Evolutionary conservation across 2,329 filamentous ascomycete species (phyloP), one percentile per base, ranked within the genome.

Genomic region (Ophiostoma quercus): DNA sequence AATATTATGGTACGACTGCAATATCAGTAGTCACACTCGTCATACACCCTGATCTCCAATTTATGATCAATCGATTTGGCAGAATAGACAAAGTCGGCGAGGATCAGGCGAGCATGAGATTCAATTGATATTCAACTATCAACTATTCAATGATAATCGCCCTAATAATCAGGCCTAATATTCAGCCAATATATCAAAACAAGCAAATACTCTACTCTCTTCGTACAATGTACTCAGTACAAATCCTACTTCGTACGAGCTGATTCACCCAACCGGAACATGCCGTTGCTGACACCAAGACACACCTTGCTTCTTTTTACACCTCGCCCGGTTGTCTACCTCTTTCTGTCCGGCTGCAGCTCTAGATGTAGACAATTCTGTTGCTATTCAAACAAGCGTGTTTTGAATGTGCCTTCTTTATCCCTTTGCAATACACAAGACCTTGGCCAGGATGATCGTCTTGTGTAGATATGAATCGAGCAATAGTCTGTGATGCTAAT

Each of bases 311-410:
- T 1, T 54, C n/a, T 57, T 57, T 57, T 57, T 57, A 25, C 22
- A 57, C 51, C n/a, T 25, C 11, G 51, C 22, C 51, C 51, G 51
- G 51, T 25, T 25, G 22, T 29, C 51, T 57, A 57, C 51, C 51
- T 25, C 51, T 57, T 57, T 29, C 22, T 57, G 51, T 57, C 51
- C 51, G 8, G 51, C 51, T 57, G 51, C 51, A 57, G n/a, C 51
- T 25, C n/a, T 57, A 57, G 51, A 57, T 25, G 22, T 25, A n/a
- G 43, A 47, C 43, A 47, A 47, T 47, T 47, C 25, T 29, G 25
- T 29, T 29, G 25, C 25, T 29, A 29, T 29, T 29, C 25, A 29
- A 29, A 29, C 25, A 29, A 29, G 25, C 25, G 25, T 29, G 25
- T 29, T 29, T 29, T 29, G 25, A 29, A 29, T 29, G 25, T 29